A percentile compares a stretch with the other conserved stretches of the same genome.
Conservation (phyloP, 768 basidiomycete species). For the Auricularia cornea region DNA sequence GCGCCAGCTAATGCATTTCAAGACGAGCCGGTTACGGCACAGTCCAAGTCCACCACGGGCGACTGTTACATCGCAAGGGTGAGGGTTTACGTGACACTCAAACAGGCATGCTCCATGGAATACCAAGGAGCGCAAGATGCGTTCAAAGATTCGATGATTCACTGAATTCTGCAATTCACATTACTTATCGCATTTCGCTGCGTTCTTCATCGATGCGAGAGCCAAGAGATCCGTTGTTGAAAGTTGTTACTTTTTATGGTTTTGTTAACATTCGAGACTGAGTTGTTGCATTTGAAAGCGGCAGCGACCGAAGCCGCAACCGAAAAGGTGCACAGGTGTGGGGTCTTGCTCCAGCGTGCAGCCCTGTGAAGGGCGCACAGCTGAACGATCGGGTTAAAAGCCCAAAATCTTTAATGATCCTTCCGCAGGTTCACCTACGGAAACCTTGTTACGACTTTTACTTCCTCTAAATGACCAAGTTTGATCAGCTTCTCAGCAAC, state of each 20-base stretch:
- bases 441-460: slow-evolving; percentile 79
- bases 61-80: too few relatives aligned
- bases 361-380: slow-evolving; percentile 3
- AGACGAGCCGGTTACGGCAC: slow-evolving; percentile 28
- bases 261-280: slow-evolving; percentile 9
- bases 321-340: slow-evolving; percentile 41
- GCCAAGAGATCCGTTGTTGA: slow-evolving; percentile 67
- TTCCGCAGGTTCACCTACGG: slow-evolving; percentile 77
- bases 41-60: too few relatives aligned
- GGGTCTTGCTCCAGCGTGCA: slow-evolving; percentile 30
- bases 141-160: too few relatives aligned
- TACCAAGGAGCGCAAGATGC: too few relatives aligned
- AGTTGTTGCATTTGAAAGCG: slow-evolving; percentile 12
- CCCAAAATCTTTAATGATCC: slow-evolving; percentile 51
- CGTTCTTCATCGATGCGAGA: slow-evolving; percentile 75
- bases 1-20: slow-evolving; percentile 39
- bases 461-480: slow-evolving; percentile 81
- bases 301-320: slow-evolving; percentile 14
- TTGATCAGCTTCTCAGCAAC: slow-evolving; percentile 57
- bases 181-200: too few relatives aligned
- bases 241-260: slow-evolving; percentile 29
- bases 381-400: background rate
- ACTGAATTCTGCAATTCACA: too few relatives aligned
- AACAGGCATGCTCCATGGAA: too few relatives aligned
- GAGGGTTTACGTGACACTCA: too few relatives aligned